Conservation (phyloP, 2,329 filamentous ascomycete species). For the Curvularia sp. region DNA sequence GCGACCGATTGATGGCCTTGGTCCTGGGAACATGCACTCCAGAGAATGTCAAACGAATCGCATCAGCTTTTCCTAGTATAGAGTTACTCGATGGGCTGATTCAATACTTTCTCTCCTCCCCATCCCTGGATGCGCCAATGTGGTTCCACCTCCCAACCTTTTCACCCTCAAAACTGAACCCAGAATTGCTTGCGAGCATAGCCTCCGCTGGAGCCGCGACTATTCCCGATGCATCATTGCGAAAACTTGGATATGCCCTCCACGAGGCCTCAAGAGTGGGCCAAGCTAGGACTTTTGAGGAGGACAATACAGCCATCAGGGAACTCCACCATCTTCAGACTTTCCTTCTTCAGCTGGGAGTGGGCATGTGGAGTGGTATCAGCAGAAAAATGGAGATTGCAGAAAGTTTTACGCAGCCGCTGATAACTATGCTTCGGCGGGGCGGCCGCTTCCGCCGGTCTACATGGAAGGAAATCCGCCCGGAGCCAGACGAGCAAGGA, state of each 20-base stretch:
- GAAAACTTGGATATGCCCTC: slow-evolving; percentile 65
- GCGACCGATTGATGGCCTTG: slow-evolving; percentile 69
- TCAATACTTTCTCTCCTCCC: slow-evolving; percentile 65
- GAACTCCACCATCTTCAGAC: slow-evolving; percentile 61
- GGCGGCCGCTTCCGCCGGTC: slow-evolving; percentile 66
- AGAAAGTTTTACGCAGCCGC: slow-evolving; percentile 63
- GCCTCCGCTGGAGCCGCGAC: slow-evolving; percentile 67
- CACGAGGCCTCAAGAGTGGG: slow-evolving; percentile 57
- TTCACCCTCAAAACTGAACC: slow-evolving; percentile 61
- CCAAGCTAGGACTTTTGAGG: slow-evolving; percentile 54
- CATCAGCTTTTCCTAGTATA: slow-evolving; percentile 67
- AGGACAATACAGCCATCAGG: slow-evolving; percentile 59
- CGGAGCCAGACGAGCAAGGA: slow-evolving; percentile 63
- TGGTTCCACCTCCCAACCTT: slow-evolving; percentile 70
- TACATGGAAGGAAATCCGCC: slow-evolving; percentile 60
- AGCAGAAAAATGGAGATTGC: slow-evolving; percentile 66
- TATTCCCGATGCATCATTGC: slow-evolving; percentile 62
- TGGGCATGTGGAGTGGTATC: slow-evolving; percentile 66
- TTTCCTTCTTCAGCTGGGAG: slow-evolving; percentile 58
- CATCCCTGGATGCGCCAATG: slow-evolving; percentile 63
- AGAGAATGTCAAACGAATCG: slow-evolving; percentile 59
- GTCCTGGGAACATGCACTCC: slow-evolving; percentile 66
- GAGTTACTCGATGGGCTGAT: slow-evolving; percentile 67
- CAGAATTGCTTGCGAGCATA: slow-evolving; percentile 67
- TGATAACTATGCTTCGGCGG: slow-evolving; percentile 64